Conservation (phyloP, 2,329 filamentous ascomycete genomes). For the Gaeumannomyces tritici region DNA sequence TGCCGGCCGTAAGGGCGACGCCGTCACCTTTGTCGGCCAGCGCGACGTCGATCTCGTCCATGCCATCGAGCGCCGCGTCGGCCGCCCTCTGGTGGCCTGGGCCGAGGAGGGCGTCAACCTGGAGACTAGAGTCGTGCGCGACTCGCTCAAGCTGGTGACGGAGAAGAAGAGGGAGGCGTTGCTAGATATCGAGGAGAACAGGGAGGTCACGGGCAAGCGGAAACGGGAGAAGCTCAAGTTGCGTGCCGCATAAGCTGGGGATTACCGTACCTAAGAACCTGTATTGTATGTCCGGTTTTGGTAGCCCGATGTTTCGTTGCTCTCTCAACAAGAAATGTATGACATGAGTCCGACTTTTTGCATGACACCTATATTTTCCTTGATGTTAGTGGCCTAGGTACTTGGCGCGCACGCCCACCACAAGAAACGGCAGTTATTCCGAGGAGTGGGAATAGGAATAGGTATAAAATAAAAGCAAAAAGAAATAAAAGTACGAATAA, state of each 20-base stretch:
- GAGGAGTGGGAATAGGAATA: too few relatives aligned
- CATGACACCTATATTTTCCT: too few relatives aligned
- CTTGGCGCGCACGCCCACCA: too few relatives aligned
- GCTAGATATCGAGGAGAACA: conserved; percentile 83
- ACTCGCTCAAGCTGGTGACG: conserved; percentile 81
- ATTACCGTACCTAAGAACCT: neutral
- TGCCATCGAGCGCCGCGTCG: conserved; percentile 79
- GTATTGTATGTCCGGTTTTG: too few relatives aligned
- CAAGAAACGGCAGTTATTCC: too few relatives aligned
- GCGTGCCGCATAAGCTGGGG: conserved; percentile 13
- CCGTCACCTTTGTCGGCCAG: conserved; percentile 85
- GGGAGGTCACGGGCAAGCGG: conserved; percentile 82
- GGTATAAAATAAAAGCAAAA: too few relatives aligned
- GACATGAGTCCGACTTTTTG: too few relatives aligned
- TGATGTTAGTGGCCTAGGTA: too few relatives aligned
- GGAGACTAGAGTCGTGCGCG: conserved; percentile 79
- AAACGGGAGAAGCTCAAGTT: conserved; percentile 53
- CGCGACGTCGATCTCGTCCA: conserved; percentile 85
- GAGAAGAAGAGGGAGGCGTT: conserved; percentile 91
- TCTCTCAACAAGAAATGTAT: too few relatives aligned
- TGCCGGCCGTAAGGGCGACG: conserved; percentile 74
- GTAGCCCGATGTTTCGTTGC: too few relatives aligned
- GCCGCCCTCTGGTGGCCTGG: conserved; percentile 73
- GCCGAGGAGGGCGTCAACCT: conserved; percentile 85
- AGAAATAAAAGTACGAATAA: too few relatives aligned